Percentiles rank a stretch among this genome's conserved stretches.
Conservation (phyloP, 2,329 filamentous ascomycete genomes). For the Ceratocystis ficicola region DNA sequence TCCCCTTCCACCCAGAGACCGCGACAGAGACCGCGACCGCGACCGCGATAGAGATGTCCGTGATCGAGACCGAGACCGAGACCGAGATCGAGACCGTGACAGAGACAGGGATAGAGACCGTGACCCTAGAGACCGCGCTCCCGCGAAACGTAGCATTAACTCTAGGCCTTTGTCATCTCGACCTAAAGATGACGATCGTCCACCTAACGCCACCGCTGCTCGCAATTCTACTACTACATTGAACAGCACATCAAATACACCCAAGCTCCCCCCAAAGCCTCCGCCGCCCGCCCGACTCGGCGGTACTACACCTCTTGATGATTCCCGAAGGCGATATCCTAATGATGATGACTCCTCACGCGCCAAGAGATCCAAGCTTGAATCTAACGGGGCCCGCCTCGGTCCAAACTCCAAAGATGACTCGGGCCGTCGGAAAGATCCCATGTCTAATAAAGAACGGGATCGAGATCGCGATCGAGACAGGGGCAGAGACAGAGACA, state of each 20-base stretch:
- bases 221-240: neutral
- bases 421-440: slow-evolving; percentile 11
- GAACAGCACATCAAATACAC: neutral
- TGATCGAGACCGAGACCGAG: neutral
- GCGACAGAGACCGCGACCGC: slow-evolving; percentile 14
- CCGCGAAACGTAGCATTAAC: neutral
- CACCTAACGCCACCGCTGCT: neutral
- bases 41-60: neutral
- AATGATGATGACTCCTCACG: slow-evolving; percentile 11
- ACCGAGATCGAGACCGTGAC: slow-evolving; percentile 15
- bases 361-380: slow-evolving; percentile 1
- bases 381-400: slow-evolving; percentile 3
- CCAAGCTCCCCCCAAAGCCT: slow-evolving; percentile 16
- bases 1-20: slow-evolving; percentile 6
- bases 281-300: slow-evolving; percentile 6
- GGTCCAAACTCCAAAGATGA: slow-evolving; percentile 10
- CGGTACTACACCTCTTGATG: neutral
- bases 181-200: slow-evolving; percentile 10
- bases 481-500: slow-evolving; percentile 10
- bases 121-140: slow-evolving; percentile 13
- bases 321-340: slow-evolving; percentile 2
- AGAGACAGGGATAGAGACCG: slow-evolving; percentile 15
- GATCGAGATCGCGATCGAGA: slow-evolving; percentile 16
- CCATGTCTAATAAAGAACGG: slow-evolving; percentile 2
- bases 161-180: slow-evolving; percentile 11